Base-by-base conservation (phyloP, 768 basidiomycete species). In the Rhodotorula graminis region DNA sequence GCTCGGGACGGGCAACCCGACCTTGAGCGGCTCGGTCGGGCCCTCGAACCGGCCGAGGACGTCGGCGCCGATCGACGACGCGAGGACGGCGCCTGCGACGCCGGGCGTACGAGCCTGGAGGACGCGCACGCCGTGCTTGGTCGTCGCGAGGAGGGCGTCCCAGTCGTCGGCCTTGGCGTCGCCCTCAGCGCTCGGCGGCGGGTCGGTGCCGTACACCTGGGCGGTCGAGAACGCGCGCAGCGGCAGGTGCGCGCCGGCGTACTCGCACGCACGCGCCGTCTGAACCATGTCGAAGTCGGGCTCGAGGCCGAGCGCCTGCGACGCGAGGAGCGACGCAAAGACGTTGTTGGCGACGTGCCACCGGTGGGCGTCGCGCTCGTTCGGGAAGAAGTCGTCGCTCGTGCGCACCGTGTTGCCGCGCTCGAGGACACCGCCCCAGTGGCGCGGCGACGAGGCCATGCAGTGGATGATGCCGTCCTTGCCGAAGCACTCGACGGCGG, bases 261-360 rank as follows among this genome's bases (percentile, higher is more conserved):
- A 70, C 27, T 64, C 53, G 57, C 53, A 55, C 25, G 58, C 19
- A 12, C 75, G 73, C 7, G 44, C 14, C 31, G 40, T 62, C 29
- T 70, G 68, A 31, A 67, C 70, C 78, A 79, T 79, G 65, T 79
- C 78, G 37, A 75, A 67, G 55, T 75, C 73, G 46, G 70, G 73
- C 23, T 44, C 42, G 64, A 76, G 55, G 2, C 61, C 3, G 31
- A 77, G 58, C 7, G 53, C 40, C 0, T 60, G 10, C 8, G 70
- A 52, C 2, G n/a, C 53, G 23, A 79, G 61, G 37, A 75, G 29
- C 19, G 65, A n/a, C 21, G 46, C 60, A 47, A 52, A n/a, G 0
- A 77, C 59, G 67, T 76, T 77, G 57, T 55, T 52, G n/a, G 66
- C 65, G 53, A 77, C 16, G 53, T 76, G 75, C 71, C 63, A 77